Evolutionary conservation across 306 rosid genomes (phyloP).

Genomic region (Sechiopsis laciniata): DNA sequence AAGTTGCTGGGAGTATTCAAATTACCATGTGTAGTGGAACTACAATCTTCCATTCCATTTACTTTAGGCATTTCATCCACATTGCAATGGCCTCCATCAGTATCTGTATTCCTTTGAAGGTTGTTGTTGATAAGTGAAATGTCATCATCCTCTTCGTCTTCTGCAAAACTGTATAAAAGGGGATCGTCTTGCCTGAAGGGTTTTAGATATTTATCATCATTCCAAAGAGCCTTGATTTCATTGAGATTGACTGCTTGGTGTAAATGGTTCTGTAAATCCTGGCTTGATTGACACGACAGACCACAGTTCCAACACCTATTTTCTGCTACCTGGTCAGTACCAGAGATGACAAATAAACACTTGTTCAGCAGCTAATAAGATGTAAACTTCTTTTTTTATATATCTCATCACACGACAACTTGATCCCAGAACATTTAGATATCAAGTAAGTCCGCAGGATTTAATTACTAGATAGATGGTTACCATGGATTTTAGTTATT

Average conservation of each 20-base stretch:
- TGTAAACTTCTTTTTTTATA: not conserved
- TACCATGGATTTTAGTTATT: too few species aligned
- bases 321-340: slow-evolving; percentile 52
- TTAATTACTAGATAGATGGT: too few species aligned
- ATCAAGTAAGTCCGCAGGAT: too few species aligned
- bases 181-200: slow-evolving; percentile 73
- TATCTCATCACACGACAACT: too few species aligned
- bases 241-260: slow-evolving; percentile 41
- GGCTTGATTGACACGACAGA: slow-evolving; percentile 39
- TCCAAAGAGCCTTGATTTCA: slow-evolving; percentile 47
- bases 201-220: slow-evolving; percentile 58
- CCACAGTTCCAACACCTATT: slow-evolving; percentile 81
- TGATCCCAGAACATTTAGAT: too few species aligned
- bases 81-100: slow-evolving; percentile 29
- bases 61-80: slow-evolving; percentile 28
- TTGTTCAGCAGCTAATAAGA: not conserved
- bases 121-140: slow-evolving; percentile 38
- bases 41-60: slow-evolving; percentile 27
- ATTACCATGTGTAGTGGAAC: slow-evolving; percentile 33
- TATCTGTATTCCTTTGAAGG: slow-evolving; percentile 39
- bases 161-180: slow-evolving; percentile 68
- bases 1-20: slow-evolving; percentile 35
- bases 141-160: slow-evolving; percentile 60
- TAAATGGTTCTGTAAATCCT: slow-evolving; percentile 58
- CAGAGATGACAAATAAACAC: slow-evolving; percentile 3